Base-by-base conservation (phyloP, 1,284 basidiomycete genomes). In the Cutaneotrichosporon arboriforme region DNA sequence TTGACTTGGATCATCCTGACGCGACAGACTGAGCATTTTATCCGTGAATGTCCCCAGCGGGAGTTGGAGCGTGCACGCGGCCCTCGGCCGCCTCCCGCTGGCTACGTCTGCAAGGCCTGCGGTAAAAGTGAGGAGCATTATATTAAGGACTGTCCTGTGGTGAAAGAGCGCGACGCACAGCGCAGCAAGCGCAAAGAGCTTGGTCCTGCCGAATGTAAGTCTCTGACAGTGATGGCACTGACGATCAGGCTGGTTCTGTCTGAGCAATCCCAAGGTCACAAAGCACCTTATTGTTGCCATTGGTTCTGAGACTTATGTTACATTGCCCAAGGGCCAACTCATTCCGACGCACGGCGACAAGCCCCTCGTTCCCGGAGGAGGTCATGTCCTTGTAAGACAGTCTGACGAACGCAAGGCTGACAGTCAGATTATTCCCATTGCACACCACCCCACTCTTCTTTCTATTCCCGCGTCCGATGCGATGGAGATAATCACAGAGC, bases 261-360 rank as follows among this genome's bases (percentile, higher is more conserved):
- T 97, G 51, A 92, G 89, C 45, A 96, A 96, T 69, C 92, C 92
- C 1, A 86, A 83, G 63, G 79, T 68, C 26, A 91, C 88, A 46
- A 97, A 97, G 76, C 90, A 97, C 64, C 83, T 97, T 53, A 92
- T 97, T 57, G 88, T 91, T 22, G 85, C 87, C 1, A 94, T 97
- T 65, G 93, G 92, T 15, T 76, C 80, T 3, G 93, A 97, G 73
- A 90, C 88, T 63, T 97, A 97, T 76, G 77, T 96, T 42, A 93
- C 93, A 0, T 76, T 97, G 22, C 88, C 92, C 0, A 96, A 94
- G 73, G 92, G 92, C 1, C 91, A 94, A 70, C 83, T 97, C 31
- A 82, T 90, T 38, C 86, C 88, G 12, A 91, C 90, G 1, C 63
- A 65, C 48, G 65, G 66, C 7, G 73, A 76, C 20, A 77, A 79